These are phyloP conservation scores for Vicia sativa DNA, from an alignment of 306 rosid genomes.

Conservation along the genomic window DNA sequence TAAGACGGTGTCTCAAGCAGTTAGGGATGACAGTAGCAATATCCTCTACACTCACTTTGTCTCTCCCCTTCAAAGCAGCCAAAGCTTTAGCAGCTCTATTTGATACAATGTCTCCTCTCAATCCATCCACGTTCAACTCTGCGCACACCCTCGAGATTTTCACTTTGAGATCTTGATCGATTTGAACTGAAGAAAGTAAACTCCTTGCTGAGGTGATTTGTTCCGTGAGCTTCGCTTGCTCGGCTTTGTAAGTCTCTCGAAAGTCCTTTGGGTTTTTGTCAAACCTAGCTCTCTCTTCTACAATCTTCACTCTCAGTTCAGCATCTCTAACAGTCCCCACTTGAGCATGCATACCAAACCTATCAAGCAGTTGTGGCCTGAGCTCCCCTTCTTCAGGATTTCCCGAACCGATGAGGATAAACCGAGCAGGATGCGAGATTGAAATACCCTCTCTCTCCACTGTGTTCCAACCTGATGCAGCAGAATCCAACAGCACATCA, in stretches of 20 bases:
- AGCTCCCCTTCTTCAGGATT: conserved; percentile 99
- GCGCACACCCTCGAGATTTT: conserved; percentile 87
- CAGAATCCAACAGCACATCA: conserved; percentile 91
- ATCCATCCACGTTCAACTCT: conserved; percentile 90
- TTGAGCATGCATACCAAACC: conserved; percentile 99
- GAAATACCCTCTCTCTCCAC: conserved; percentile 98
- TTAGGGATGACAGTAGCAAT: conserved; percentile 93
- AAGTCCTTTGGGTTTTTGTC: conserved; percentile 81
- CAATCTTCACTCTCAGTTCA: conserved; percentile 92
- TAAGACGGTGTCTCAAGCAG: conserved; percentile 92
- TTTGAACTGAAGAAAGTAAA: conserved; percentile 64
- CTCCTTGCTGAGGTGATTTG: conserved; percentile 78
- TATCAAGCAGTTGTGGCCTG: conserved; percentile 91
- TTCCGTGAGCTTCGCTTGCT: conserved; percentile 73
- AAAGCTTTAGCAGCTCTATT: conserved; percentile 93
- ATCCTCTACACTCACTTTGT: conserved; percentile 71
- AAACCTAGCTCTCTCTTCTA: conserved; percentile 85
- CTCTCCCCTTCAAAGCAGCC: conserved; percentile 86
- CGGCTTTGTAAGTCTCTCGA: conserved; percentile 60
- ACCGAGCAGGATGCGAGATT: conserved; percentile 91
- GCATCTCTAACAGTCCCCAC: conserved; percentile 97
- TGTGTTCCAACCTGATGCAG: conserved; percentile 99
- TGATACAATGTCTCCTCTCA: conserved; percentile 93
- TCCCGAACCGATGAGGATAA: conserved; percentile 90
- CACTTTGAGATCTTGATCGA: conserved; percentile 78